These are phyloP conservation scores for Nicotiana noctiflora DNA, from an alignment of 257 asterid genomes.

Conservation along the genomic window DNA sequence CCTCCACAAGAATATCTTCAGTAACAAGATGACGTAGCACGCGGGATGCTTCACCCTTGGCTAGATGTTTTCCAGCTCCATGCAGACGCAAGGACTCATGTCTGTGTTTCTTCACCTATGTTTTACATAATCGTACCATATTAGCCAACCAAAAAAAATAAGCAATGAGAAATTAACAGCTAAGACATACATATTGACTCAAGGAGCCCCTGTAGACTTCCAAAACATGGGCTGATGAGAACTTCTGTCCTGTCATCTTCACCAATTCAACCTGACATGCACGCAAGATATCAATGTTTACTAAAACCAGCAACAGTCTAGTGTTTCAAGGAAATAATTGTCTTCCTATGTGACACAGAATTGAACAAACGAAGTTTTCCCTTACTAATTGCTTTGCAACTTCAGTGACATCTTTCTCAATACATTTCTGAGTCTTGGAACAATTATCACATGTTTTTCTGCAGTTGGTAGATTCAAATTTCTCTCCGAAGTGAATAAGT, in stretches of 20 bases:
- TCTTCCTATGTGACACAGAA: neutral
- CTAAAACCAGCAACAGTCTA: neutral
- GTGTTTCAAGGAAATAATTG: neutral
- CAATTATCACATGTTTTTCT: slow-evolving; percentile 92
- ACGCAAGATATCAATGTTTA: neutral
- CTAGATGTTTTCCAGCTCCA: slow-evolving; percentile 91
- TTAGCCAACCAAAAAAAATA: slow-evolving; percentile 15
- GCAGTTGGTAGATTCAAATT: slow-evolving; percentile 72
- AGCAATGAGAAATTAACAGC: slow-evolving; percentile 12
- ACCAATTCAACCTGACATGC: slow-evolving; percentile 73
- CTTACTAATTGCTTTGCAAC: slow-evolving; percentile 82
- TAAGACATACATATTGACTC: slow-evolving; percentile 80
- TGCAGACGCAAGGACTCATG: slow-evolving; percentile 76
- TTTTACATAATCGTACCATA: slow-evolving; percentile 21
- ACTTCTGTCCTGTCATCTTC: slow-evolving; percentile 65
- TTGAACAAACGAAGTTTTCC: neutral
- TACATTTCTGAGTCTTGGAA: slow-evolving; percentile 52
- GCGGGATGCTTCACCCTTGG: slow-evolving; percentile 88
- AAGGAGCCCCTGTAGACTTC: slow-evolving; percentile 96
- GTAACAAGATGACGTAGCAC: slow-evolving; percentile 80
- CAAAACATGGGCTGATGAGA: slow-evolving; percentile 81
- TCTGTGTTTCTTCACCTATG: slow-evolving; percentile 85
- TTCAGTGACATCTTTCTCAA: slow-evolving; percentile 82
- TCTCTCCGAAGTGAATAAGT: slow-evolving; percentile 96
- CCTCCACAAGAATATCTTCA: slow-evolving; percentile 84